Conservation (phyloP, 140 eudicot genomes). For the Flaveria floridana region DNA sequence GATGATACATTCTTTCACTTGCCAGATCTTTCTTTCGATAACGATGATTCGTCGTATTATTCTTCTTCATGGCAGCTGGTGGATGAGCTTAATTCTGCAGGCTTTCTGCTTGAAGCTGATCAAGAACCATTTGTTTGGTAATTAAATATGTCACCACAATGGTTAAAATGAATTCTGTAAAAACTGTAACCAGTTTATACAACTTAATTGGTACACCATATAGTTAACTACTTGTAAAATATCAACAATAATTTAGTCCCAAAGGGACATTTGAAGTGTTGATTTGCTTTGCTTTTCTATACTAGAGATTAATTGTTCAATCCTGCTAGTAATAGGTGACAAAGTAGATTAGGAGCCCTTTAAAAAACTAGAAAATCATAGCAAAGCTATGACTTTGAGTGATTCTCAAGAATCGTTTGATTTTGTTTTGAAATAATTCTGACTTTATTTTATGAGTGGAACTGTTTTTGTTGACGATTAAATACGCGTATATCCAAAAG, state of each 20-base stretch:
- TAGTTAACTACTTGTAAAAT: not conserved
- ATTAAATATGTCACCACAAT: slow-evolving; percentile 21
- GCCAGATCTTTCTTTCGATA: slow-evolving; percentile 53
- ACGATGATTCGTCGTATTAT: slow-evolving; percentile 27
- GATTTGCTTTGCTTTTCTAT: no score
- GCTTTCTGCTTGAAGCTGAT: slow-evolving; percentile 51
- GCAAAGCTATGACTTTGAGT: not conserved
- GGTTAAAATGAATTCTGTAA: not conserved
- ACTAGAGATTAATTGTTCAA: no score
- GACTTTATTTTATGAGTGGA: not conserved
- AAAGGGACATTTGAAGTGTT: no score
- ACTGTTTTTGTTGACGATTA: not conserved
- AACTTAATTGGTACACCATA: not conserved
- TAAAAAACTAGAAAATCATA: not conserved
- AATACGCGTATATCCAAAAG: not conserved
- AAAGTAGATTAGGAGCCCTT: no score
- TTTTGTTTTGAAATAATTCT: not conserved
- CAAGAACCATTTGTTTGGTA: slow-evolving; percentile 56
- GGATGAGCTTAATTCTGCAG: slow-evolving; percentile 17
- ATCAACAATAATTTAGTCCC: not conserved
- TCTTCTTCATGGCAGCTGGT: slow-evolving; percentile 55
- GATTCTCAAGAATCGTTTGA: not conserved
- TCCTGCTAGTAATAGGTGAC: no score
- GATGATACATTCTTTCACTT: slow-evolving; percentile 62
- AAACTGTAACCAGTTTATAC: not conserved